Evolutionary conservation across 2,329 filamentous ascomycete species (phyloP), one percentile per base, ranked within the genome.

Genomic region (Sclerotinia nivalis): DNA sequence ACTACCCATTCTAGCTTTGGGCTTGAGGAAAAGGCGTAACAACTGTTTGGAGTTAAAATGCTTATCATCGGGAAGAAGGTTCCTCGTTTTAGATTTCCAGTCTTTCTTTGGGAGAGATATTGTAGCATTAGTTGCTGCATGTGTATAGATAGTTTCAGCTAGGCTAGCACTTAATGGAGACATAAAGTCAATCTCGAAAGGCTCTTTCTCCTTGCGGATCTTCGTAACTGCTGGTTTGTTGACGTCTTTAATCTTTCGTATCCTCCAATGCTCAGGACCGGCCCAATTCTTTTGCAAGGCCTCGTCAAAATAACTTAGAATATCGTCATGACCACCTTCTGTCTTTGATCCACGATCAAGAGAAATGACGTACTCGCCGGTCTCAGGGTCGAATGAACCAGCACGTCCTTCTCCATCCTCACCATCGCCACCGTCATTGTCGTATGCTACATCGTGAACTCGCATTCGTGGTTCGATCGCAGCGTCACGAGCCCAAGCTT

Each of bases 201-300:
- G 91, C 78, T 97, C 95, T 81, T 97, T 99, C 80, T 98, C 96
- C 80, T 97, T 98, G 73, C 93, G 88, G 76, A 89, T 88, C 73
- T 87, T 89, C 77, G 80, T 86, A 76, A 76, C 84, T 12, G 86
- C 83, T 10, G 88, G 85, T 80, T 94, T 93, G 76, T 84, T 86
- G 77, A 85, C 82, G 73, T 90, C 88, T 77, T 98, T 98, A 80
- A 99, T 96, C 78, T 93, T 93, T 72, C 92, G 88, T 78, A 99
- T 98, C 74, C 95, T 91, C 96, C 96, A 99, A 81, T 99, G 96
- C 79, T 98, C 96, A n/a, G 96, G 95, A 62, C 93, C 96, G 8
- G 91, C 91, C 95, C 96, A 99, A 77, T 97, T 97, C 85, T 97
- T 98, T 79, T 96, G 93, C 56, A 98, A 83, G 2, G 95, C 94